Percentiles rank a stretch among this genome's conserved stretches.
These are phyloP conservation scores for Chytriomyces confervae DNA, from an alignment of 192 early-diverging fungal species.

Conservation along the genomic window DNA sequence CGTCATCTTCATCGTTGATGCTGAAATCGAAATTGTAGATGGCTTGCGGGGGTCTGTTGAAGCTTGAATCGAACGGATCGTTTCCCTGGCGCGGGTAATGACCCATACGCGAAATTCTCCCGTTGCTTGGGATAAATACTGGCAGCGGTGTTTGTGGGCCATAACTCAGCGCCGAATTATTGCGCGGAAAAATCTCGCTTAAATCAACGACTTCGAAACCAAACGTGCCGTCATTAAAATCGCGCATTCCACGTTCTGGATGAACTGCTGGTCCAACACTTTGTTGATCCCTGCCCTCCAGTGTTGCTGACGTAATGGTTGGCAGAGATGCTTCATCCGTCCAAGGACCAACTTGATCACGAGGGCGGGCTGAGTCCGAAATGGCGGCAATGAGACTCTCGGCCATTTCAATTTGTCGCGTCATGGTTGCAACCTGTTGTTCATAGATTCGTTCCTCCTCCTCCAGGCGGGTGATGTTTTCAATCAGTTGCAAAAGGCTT, in stretches of 20 bases:
- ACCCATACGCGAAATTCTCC: neutral
- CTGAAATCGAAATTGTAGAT: neutral
- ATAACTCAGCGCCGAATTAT: neutral
- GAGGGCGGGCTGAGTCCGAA: no score
- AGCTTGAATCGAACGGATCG: neutral
- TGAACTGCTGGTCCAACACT: neutral
- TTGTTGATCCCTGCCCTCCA: neutral
- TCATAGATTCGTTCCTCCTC: neutral
- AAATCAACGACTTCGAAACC: neutral
- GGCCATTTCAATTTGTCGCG: neutral
- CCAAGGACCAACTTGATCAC: no score
- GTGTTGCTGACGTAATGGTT: neutral
- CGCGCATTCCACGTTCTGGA: neutral
- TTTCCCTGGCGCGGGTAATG: neutral
- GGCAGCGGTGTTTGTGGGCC: neutral
- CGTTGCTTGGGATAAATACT: neutral
- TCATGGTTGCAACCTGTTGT: neutral
- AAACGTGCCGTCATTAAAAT: neutral
- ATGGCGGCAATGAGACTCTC: neutral
- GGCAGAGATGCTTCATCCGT: no score
- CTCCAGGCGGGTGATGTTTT: neutral
- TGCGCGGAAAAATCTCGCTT: neutral
- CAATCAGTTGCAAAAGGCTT: neutral
- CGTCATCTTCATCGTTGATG: constrained; percentile 2
- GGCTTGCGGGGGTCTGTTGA: neutral